Percentiles rank a stretch among this genome's conserved stretches.
These are phyloP conservation scores for Rhododendron griersonianum DNA, from an alignment of 148 eudicot genomes.

Conservation along the genomic window DNA sequence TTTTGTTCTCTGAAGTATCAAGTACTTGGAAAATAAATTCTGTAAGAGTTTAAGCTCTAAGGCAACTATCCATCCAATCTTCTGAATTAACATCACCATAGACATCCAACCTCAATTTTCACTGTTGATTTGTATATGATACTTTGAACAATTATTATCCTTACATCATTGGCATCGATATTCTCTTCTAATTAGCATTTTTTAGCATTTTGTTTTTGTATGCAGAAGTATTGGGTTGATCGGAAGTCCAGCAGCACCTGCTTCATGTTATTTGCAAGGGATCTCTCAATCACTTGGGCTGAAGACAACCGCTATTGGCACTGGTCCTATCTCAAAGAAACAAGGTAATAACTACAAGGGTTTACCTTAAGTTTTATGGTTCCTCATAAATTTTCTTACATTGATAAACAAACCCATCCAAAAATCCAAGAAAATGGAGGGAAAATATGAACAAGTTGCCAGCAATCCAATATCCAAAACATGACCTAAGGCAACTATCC, in stretches of 20 bases:
- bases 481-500: not conserved
- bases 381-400: not conserved
- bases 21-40: not conserved
- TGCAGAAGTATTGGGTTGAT: constrained; percentile 63
- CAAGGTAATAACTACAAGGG: constrained; percentile 28
- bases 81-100: not conserved
- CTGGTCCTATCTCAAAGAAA: constrained; percentile 37
- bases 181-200: not conserved
- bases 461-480: not conserved
- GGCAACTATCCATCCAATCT: not conserved
- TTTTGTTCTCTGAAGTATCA: too few species aligned
- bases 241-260: constrained; percentile 40
- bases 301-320: constrained; percentile 51
- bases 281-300: constrained; percentile 50
- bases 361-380: not conserved
- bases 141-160: not conserved
- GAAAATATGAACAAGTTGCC: not conserved
- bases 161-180: not conserved
- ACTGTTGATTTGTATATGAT: not conserved
- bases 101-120: not conserved
- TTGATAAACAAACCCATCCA: not conserved
- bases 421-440: not conserved
- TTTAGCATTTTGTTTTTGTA: not conserved
- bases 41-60: not conserved
- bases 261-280: constrained; percentile 51